These are phyloP conservation scores for Aspergillus carbonarius DNA, from an alignment of 2,329 filamentous ascomycete species.

Conservation along the genomic window DNA sequence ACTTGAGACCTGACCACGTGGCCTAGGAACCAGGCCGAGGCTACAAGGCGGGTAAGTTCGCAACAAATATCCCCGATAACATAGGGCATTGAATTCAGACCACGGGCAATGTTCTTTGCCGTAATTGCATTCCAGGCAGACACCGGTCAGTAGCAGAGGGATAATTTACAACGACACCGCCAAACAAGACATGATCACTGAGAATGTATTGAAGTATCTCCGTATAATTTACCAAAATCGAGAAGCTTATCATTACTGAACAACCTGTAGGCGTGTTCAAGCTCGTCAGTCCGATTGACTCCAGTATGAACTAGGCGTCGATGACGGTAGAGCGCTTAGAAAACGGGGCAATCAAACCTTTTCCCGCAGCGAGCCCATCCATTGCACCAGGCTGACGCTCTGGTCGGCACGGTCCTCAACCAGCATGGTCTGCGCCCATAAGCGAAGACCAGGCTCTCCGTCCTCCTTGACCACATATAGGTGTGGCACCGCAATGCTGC, in stretches of 20 bases:
- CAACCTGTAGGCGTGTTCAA: conserved; percentile 29
- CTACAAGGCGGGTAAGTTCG: too few species aligned
- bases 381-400: conserved; percentile 87
- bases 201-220: conserved; percentile 25
- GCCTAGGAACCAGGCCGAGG: too few species aligned
- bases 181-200: conserved; percentile 9
- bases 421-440: conserved; percentile 95
- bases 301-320: conserved; percentile 10
- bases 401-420: conserved; percentile 95
- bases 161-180: conserved; percentile 1
- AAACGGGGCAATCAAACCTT: conserved; percentile 65
- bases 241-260: conserved; percentile 31
- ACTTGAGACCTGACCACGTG: too few species aligned
- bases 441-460: conserved; percentile 87
- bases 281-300: conserved; percentile 24
- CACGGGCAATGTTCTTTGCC: not conserved
- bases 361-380: conserved; percentile 87
- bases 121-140: not conserved
- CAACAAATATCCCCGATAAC: too few species aligned
- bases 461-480: conserved; percentile 93
- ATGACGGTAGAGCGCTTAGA: conserved; percentile 10
- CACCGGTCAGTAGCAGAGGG: not conserved
- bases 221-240: conserved; percentile 21
- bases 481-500: conserved; percentile 88
- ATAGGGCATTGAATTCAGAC: not conserved